These are phyloP conservation scores for Pyrenophora tritici-repentis DNA, from an alignment of 2,329 filamentous ascomycete genomes.

Conservation along the genomic window DNA sequence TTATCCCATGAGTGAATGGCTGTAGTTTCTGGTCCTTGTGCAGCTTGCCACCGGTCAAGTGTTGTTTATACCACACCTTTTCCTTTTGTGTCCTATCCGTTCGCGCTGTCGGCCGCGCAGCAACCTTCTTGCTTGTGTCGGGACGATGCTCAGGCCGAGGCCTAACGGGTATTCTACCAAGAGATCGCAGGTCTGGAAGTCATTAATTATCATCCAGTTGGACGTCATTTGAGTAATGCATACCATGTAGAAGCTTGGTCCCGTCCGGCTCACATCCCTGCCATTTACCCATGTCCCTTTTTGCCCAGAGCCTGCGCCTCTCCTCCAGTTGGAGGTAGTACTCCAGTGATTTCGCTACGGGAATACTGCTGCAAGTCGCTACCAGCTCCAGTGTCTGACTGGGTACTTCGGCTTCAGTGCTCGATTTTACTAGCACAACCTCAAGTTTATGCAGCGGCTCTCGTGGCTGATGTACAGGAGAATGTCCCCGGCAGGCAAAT, in stretches of 20 bases:
- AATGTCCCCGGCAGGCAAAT: slow-evolving; percentile 14
- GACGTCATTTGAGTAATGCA: background rate
- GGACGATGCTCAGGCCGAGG: background rate
- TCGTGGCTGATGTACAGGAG: background rate
- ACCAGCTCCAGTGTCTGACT: slow-evolving; percentile 26
- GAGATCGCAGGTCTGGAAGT: slow-evolving; percentile 23
- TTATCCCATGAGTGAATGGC: background rate
- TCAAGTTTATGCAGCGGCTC: slow-evolving; percentile 28
- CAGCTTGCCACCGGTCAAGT: background rate
- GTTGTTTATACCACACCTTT: background rate
- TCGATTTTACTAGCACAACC: slow-evolving; percentile 31
- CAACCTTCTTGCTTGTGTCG: background rate
- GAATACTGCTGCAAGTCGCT: slow-evolving; percentile 21
- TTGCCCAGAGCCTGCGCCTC: slow-evolving; percentile 29
- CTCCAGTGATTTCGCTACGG: slow-evolving; percentile 27
- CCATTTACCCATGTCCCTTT: slow-evolving; percentile 27
- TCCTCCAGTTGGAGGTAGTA: slow-evolving; percentile 33
- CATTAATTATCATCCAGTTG: background rate
- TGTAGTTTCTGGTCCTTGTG: background rate
- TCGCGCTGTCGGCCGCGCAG: background rate
- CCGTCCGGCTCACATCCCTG: slow-evolving; percentile 32
- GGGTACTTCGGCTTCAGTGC: slow-evolving; percentile 18
- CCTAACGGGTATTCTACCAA: background rate
- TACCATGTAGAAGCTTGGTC: slow-evolving; percentile 27
- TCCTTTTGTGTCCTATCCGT: background rate